A percentile compares a stretch with the other conserved stretches of the same genome.
Conservation (phyloP, 495 filamentous ascomycete species). For the Tuber magnatum region DNA sequence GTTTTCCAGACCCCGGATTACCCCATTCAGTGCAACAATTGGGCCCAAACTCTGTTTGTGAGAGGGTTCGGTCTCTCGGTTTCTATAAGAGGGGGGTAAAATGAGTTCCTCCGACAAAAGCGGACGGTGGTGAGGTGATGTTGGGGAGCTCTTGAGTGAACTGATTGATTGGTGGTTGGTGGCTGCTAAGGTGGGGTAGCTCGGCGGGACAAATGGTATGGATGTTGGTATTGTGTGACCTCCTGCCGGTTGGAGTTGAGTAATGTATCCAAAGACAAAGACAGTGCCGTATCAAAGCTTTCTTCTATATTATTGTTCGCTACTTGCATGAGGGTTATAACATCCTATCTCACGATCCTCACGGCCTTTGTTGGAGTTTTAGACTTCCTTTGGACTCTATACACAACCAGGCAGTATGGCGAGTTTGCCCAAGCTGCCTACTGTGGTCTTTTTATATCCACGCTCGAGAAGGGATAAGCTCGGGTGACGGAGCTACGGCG, state of each 20-base stretch:
- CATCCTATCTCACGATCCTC: not conserved
- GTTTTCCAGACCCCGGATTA: too few species aligned
- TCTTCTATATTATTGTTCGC: not conserved
- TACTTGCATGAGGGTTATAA: not conserved
- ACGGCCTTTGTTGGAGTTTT: not conserved
- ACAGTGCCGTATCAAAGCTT: not conserved
- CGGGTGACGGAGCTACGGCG: too few species aligned
- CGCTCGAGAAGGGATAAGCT: too few species aligned
- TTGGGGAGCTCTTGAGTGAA: too few species aligned
- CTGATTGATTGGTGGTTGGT: not conserved
- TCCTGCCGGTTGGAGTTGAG: not conserved
- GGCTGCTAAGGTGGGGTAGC: not conserved
- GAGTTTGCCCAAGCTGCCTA: not conserved
- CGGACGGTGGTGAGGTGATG: too few species aligned
- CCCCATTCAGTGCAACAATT: too few species aligned
- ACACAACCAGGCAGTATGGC: too few species aligned
- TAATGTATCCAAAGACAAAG: not conserved
- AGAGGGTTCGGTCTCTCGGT: too few species aligned
- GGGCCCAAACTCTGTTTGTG: too few species aligned
- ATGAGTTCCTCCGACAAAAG: too few species aligned
- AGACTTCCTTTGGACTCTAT: not conserved
- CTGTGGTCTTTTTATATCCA: too few species aligned
- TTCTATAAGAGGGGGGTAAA: too few species aligned
- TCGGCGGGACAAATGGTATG: not conserved
- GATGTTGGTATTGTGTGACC: not conserved